Percentiles rank a stretch among this genome's conserved stretches.
phyloP scores from a whole-genome alignment of 306 rosid genomes.

The Oxytropis ochrocephala region DNA sequence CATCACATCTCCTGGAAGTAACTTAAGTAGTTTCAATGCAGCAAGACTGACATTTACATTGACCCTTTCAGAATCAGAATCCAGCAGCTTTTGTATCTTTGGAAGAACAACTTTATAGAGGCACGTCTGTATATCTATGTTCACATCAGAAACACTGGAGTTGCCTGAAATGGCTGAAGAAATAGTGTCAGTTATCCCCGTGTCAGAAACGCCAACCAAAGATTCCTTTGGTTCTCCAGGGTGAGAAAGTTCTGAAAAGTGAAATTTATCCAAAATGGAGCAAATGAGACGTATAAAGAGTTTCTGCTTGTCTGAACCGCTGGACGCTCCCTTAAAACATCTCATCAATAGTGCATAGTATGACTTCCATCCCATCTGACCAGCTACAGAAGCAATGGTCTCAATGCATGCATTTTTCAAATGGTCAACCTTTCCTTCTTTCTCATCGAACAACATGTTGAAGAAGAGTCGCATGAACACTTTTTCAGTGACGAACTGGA shows the following conservation, averaged over 20 bases:
- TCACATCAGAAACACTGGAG: conserved; percentile 23
- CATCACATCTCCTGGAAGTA: conserved; percentile 79
- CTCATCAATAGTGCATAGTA: conserved; percentile 62
- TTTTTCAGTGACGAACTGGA: conserved; percentile 58
- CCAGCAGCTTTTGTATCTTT: conserved; percentile 63
- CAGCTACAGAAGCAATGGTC: conserved; percentile 76
- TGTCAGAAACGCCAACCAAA: conserved; percentile 27
- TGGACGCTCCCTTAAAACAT: conserved; percentile 59
- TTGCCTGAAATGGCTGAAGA: conserved; percentile 10
- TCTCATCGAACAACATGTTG: conserved; percentile 68
- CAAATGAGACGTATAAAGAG: conserved; percentile 60
- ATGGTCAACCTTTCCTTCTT: conserved; percentile 64
- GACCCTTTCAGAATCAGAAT: conserved; percentile 73
- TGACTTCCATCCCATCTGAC: conserved; percentile 81
- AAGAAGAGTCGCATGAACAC: conserved; percentile 77
- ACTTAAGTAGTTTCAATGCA: conserved; percentile 71
- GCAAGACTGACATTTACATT: conserved; percentile 74
- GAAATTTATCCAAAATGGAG: conserved; percentile 73
- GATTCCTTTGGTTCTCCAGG: conserved; percentile 24
- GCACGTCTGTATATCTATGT: conserved; percentile 54
- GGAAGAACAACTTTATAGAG: conserved; percentile 67
- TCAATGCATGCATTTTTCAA: conserved; percentile 77
- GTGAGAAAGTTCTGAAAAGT: conserved; percentile 45
- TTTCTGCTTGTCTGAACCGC: conserved; percentile 63
- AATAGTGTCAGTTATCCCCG: conserved; percentile 17